These are phyloP conservation scores for Glutinoglossum americanum DNA, from an alignment of 495 filamentous ascomycete species.

Conservation along the genomic window DNA sequence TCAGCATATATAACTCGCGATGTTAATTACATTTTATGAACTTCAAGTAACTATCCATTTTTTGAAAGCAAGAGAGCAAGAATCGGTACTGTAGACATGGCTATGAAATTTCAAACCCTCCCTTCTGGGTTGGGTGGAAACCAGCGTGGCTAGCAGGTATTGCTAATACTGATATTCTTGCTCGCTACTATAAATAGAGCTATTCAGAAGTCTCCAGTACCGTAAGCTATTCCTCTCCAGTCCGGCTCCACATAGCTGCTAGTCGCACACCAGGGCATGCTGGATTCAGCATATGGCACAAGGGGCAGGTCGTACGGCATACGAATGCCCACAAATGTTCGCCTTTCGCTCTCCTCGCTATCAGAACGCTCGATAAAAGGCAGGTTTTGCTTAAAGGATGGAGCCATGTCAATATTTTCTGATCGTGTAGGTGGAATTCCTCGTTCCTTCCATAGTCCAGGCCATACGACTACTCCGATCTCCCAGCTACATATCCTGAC, in stretches of 20 bases:
- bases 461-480: conserved; percentile 72
- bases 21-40: no score
- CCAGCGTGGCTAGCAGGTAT: no score
- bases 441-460: conserved; percentile 30
- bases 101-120: no score
- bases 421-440: neutral
- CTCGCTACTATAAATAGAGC: no score
- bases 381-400: conserved; percentile 39
- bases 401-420: conserved; percentile 34
- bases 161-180: no score
- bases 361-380: conserved; percentile 14
- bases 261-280: conserved; percentile 68
- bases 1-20: no score
- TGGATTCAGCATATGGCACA: conserved; percentile 33
- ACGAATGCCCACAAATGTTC: conserved; percentile 26
- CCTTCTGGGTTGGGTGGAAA: no score
- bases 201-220: neutral
- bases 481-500: conserved; percentile 65
- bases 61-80: no score
- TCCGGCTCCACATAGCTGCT: conserved; percentile 38
- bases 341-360: neutral
- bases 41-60: no score
- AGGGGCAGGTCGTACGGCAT: conserved; percentile 75
- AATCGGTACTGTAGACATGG: no score
- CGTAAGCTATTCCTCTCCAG: conserved; percentile 32